Evolutionary conservation across 2,329 filamentous ascomycete species (phyloP).

Genomic region (Reticulascus tulasneorum): DNA sequence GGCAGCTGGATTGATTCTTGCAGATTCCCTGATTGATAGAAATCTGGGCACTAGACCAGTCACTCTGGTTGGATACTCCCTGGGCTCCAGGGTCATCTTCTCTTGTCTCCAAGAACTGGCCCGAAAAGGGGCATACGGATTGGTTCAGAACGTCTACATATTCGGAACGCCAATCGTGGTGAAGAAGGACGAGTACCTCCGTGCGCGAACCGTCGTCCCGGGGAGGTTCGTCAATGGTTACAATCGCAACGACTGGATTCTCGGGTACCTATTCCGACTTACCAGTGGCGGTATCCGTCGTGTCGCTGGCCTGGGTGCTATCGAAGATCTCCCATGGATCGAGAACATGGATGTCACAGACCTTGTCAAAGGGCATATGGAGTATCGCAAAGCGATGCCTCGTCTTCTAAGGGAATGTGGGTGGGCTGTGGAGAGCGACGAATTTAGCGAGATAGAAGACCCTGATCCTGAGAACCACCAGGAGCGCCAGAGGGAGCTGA

Average conservation of each 20-base stretch:
- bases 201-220: conserved; percentile 75
- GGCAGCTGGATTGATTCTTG: conserved; percentile 83
- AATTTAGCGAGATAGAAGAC: conserved; percentile 95
- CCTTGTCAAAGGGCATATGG: conserved; percentile 88
- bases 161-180: conserved; percentile 91
- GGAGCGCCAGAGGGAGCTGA: conserved; percentile 83
- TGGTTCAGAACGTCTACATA: conserved; percentile 92
- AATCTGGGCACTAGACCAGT: conserved; percentile 89
- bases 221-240: conserved; percentile 96
- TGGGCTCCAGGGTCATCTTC: conserved; percentile 89
- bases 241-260: conserved; percentile 93
- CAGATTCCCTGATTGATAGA: conserved; percentile 87
- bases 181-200: conserved; percentile 84
- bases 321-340: conserved; percentile 72
- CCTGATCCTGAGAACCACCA: conserved; percentile 92
- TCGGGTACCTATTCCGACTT: conserved; percentile 91
- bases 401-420: conserved; percentile 80
- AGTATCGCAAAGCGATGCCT: conserved; percentile 91
- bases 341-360: conserved; percentile 90
- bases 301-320: conserved; percentile 75
- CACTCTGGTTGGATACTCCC: conserved; percentile 90
- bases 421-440: conserved; percentile 87
- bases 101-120: conserved; percentile 85
- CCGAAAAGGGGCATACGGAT: conserved; percentile 74
- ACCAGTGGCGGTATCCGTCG: conserved; percentile 89